Evolutionary conservation across 768 basidiomycete genomes (phyloP).

Genomic region (Collybia nuda): DNA sequence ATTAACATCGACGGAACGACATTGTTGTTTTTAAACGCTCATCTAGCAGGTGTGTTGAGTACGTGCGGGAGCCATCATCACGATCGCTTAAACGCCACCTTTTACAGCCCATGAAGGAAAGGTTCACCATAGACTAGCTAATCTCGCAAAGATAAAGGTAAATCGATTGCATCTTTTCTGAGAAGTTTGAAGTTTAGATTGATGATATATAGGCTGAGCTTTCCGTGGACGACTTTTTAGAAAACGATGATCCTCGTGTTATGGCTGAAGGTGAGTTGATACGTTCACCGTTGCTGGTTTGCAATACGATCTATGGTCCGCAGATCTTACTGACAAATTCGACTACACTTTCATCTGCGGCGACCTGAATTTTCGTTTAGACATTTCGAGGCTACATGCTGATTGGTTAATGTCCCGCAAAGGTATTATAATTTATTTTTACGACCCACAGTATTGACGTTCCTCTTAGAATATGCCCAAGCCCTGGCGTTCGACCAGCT

Average conservation of each 20-base stretch:
- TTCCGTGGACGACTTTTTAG: slow-evolving; percentile 74
- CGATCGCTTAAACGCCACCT: background rate
- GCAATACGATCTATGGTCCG: background rate
- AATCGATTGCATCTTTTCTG: background rate
- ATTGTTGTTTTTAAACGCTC: slow-evolving; percentile 87
- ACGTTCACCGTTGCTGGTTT: background rate
- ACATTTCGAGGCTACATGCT: slow-evolving; percentile 87
- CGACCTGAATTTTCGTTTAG: slow-evolving; percentile 89
- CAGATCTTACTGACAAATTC: slow-evolving; percentile 85
- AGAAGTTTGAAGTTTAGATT: too few species aligned
- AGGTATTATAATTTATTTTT: slow-evolving; percentile 39
- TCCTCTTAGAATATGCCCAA: slow-evolving; percentile 67
- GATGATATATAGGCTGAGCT: slow-evolving; percentile 58
- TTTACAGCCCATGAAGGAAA: slow-evolving; percentile 72
- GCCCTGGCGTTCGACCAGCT: slow-evolving; percentile 93
- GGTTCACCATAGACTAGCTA: slow-evolving; percentile 76
- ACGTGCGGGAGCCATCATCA: background rate
- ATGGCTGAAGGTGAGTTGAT: slow-evolving; percentile 63
- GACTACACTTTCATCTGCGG: slow-evolving; percentile 89
- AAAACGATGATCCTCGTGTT: slow-evolving; percentile 59
- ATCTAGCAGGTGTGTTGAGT: slow-evolving; percentile 68
- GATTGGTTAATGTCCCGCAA: slow-evolving; percentile 89
- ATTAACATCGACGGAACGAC: slow-evolving; percentile 81
- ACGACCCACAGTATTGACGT: background rate
- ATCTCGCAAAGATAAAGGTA: slow-evolving; percentile 88